These are phyloP conservation scores for Paramecium primaurelia DNA, from an alignment of 73 alveolate species.

Conservation along the genomic window DNA sequence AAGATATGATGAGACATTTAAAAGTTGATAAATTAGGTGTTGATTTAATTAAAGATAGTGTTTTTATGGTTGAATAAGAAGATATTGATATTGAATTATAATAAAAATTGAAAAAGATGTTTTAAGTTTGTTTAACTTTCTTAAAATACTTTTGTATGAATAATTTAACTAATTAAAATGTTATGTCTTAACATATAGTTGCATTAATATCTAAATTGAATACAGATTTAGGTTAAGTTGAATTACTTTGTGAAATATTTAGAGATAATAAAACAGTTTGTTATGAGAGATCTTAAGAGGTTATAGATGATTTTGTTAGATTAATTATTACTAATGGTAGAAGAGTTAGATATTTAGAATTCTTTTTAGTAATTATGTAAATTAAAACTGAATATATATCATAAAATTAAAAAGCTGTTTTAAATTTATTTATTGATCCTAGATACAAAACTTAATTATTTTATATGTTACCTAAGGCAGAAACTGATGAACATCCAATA, in stretches of 20 bases:
- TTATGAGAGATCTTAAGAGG: constrained; percentile 12
- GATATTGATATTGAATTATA: not conserved
- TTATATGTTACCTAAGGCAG: not conserved
- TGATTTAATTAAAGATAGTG: constrained; percentile 51
- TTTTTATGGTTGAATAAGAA: constrained; percentile 42
- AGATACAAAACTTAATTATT: constrained; percentile 16
- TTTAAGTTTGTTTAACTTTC: constrained; percentile 43
- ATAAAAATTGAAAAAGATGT: not conserved
- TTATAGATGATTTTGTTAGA: constrained; percentile 52
- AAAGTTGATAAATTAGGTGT: constrained; percentile 53
- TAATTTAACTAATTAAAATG: constrained; percentile 14
- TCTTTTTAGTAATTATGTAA: constrained; percentile 37
- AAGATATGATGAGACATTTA: constrained; percentile 51
- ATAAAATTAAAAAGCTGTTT: constrained; percentile 42
- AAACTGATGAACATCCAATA: not conserved
- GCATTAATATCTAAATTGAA: constrained; percentile 7
- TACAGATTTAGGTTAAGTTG: constrained; percentile 56
- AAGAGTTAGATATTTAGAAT: constrained; percentile 52
- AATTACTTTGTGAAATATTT: constrained; percentile 51
- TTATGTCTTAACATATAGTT: constrained; percentile 20
- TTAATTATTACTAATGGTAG: constrained; percentile 55
- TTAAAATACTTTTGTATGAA: constrained; percentile 24
- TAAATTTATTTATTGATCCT: constrained; percentile 38
- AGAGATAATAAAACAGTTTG: constrained; percentile 55
- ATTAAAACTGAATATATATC: constrained; percentile 37